A percentile compares a stretch with the other conserved stretches of the same genome.
Evolutionary conservation across 345 rosid species (phyloP).

Genomic region (Bruguiera sexangula): DNA sequence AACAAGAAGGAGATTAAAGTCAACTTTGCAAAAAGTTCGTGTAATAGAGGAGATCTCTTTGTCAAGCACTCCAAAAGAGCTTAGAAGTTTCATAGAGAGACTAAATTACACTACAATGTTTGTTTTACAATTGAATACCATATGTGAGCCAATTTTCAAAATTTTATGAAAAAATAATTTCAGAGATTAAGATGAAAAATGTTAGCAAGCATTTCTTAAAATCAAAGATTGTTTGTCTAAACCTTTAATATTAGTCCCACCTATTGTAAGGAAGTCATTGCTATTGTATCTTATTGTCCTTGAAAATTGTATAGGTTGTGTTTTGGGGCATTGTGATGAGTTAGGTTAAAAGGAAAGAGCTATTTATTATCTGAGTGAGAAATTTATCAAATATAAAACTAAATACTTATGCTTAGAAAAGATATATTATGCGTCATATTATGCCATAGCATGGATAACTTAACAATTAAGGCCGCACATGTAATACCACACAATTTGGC

Average conservation of each 20-base stretch:
- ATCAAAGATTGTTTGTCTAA: not conserved
- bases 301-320: not conserved
- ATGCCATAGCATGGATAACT: not conserved
- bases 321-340: not conserved
- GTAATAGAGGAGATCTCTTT: not conserved
- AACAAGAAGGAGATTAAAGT: not conserved
- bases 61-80: not conserved
- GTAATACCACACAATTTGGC: not conserved
- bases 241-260: not conserved
- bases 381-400: not conserved
- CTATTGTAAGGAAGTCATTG: not conserved
- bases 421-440: conserved; percentile 5
- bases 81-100: not conserved
- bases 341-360: not conserved
- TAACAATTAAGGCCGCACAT: not conserved
- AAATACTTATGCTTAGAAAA: not conserved
- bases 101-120: conserved; percentile 8
- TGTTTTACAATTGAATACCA: not conserved
- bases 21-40: not conserved
- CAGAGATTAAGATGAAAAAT: not conserved
- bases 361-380: conserved; percentile 4
- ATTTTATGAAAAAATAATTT: not conserved
- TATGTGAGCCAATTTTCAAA: not conserved
- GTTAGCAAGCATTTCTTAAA: not conserved
- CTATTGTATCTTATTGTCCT: not conserved